Evolutionary conservation across 331 rosid species (phyloP).

Genomic region (Quercus tomentella): DNA sequence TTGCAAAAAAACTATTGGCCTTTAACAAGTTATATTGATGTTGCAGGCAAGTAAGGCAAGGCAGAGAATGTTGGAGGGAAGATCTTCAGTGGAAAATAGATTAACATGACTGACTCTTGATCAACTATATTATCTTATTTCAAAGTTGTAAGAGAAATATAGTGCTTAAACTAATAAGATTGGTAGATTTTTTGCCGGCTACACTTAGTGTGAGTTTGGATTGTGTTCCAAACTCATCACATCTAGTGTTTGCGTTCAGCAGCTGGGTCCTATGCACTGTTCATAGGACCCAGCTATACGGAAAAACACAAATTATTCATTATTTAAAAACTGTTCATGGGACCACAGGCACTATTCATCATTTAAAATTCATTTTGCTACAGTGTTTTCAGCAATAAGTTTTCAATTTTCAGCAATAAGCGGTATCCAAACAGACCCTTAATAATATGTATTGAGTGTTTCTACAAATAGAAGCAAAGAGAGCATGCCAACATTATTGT

Average conservation of each 20-base stretch:
- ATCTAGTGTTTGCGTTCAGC: too few relatives aligned
- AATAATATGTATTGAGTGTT: too few relatives aligned
- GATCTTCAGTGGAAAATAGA: conserved; percentile 20
- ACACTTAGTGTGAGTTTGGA: neutral
- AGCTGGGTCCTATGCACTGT: too few relatives aligned
- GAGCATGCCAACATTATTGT: neutral
- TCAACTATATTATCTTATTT: neutral
- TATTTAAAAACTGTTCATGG: too few relatives aligned
- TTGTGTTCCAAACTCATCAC: too few relatives aligned
- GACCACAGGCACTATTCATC: too few relatives aligned
- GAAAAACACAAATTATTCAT: too few relatives aligned
- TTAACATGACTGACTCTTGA: neutral
- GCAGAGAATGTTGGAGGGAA: conserved; percentile 44
- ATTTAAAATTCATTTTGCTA: too few relatives aligned
- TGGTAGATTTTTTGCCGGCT: neutral
- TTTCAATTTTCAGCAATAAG: too few relatives aligned
- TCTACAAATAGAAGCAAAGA: neutral
- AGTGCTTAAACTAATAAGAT: neutral
- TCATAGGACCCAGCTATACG: too few relatives aligned
- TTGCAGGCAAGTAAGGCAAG: conserved; percentile 66
- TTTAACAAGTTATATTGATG: neutral
- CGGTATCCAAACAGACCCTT: too few relatives aligned
- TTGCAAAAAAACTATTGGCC: neutral
- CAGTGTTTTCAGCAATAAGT: too few relatives aligned
- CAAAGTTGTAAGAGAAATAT: neutral